These are phyloP conservation scores for Mycena sanguinolenta DNA, from an alignment of 768 basidiomycete species.

Conservation along the genomic window DNA sequence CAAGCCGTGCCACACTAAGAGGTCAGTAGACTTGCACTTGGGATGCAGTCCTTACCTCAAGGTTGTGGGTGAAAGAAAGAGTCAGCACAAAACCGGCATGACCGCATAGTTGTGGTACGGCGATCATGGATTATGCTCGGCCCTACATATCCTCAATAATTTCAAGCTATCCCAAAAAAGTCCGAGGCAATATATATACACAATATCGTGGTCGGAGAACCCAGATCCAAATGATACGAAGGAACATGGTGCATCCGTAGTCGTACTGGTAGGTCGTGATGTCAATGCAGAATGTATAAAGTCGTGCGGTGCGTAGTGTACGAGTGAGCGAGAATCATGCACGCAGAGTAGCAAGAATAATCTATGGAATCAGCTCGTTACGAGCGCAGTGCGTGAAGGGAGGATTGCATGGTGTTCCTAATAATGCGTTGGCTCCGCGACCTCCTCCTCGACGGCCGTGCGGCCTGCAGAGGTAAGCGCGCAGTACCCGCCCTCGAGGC, in stretches of 20 bases:
- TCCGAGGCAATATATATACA: not conserved
- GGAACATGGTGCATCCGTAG: not conserved
- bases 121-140: too few species aligned
- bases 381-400: not conserved
- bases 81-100: too few species aligned
- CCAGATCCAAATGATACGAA: not conserved
- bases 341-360: not conserved
- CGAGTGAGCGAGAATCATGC: not conserved
- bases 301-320: not conserved
- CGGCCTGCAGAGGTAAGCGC: conserved; percentile 76
- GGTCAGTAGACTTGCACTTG: too few species aligned
- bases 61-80: too few species aligned
- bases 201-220: not conserved
- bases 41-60: too few species aligned
- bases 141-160: too few species aligned
- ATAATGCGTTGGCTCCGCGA: conserved; percentile 54
- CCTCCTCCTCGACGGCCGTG: conserved; percentile 81
- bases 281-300: not conserved
- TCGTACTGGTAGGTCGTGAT: not conserved
- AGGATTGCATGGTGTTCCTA: conserved; percentile 42
- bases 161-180: not conserved
- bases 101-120: too few species aligned
- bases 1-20: too few species aligned
- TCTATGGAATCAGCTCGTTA: conserved; percentile 17
- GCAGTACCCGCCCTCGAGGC: conserved; percentile 76